phyloP scores from a whole-genome alignment of 1,139 yeast species.

The Zygoascus sp. region DNA sequence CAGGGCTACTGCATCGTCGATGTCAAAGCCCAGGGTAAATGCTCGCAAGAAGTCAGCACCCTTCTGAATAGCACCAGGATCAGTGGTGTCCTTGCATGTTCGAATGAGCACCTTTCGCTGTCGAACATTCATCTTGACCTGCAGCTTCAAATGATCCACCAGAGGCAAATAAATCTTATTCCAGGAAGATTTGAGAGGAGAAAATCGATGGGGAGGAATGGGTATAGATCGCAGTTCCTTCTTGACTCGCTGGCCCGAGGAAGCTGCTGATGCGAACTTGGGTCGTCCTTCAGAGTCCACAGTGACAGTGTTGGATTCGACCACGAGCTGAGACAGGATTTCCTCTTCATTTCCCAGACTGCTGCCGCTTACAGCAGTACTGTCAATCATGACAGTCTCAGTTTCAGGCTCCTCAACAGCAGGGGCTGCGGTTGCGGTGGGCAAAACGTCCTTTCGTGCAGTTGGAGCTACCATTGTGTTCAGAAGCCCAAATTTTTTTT shows the following conservation, averaged over 20 bases:
- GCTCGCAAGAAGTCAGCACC: slow-evolving; percentile 97
- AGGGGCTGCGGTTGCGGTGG: slow-evolving; percentile 13
- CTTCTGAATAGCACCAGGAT: slow-evolving; percentile 91
- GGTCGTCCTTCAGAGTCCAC: slow-evolving; percentile 91
- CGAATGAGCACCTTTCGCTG: slow-evolving; percentile 82
- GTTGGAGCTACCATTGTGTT: slow-evolving; percentile 70
- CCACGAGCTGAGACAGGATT: too few species aligned
- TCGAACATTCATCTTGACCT: slow-evolving; percentile 90
- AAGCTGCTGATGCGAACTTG: slow-evolving; percentile 70
- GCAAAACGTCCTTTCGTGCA: slow-evolving; percentile 34
- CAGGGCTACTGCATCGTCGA: slow-evolving; percentile 94
- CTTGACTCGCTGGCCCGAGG: slow-evolving; percentile 65
- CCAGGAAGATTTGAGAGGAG: slow-evolving; percentile 88
- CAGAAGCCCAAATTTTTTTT: background rate
- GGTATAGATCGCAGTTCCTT: slow-evolving; percentile 82
- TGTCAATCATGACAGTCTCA: slow-evolving; percentile 66
- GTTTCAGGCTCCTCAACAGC: slow-evolving; percentile 48
- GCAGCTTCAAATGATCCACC: slow-evolving; percentile 89
- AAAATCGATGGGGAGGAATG: slow-evolving; percentile 95
- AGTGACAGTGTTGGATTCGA: slow-evolving; percentile 35
- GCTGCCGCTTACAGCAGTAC: slow-evolving; percentile 29
- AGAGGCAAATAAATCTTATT: slow-evolving; percentile 90
- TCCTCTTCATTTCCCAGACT: slow-evolving; percentile 20
- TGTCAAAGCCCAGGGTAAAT: slow-evolving; percentile 90
- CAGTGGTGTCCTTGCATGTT: slow-evolving; percentile 78